Evolutionary conservation across 2,329 filamentous ascomycete genomes (phyloP), one percentile per base, ranked within the genome.

Genomic region (Phaeosphaeria sp.): DNA sequence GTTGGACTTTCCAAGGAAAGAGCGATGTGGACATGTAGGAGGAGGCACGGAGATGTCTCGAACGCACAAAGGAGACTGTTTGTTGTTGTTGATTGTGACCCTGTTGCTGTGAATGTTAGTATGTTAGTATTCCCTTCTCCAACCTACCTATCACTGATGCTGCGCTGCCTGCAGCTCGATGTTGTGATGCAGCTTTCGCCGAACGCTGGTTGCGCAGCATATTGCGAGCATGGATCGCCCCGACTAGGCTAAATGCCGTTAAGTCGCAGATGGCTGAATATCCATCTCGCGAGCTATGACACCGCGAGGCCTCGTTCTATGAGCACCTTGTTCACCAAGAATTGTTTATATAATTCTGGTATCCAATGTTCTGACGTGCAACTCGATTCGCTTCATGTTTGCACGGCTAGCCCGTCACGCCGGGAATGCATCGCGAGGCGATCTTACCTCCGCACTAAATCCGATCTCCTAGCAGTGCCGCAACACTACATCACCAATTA

Each of bases 11-110:
- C 42, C 55, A 33, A 45, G 61, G 61, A 62, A 63, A 61, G 65
- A 71, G 59, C 52, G 61, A 60, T 51, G 47, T 60, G 60, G 44
- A 64, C 63, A 66, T 67, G 58, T 59, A 63, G 55, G 51, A 63
- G 45, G 48, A 45, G 53, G 56, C 58, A 65, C 53, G 54, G 27
- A 52, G 22, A 42, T 24, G 49, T 54, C 52, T 57, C 27, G 46
- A 53, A 48, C 27, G 9, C 30, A 49, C 47, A 27, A 49, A 48
- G 51, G 15, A 27, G 52, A 40, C 21, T 43, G 45, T 21, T n/a
- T 44, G 6, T n/a, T 36, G 42, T 44, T 22, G 42, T 20, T 21
- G n/a, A 15, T 44, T 20, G 3, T 44, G 6, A 21, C 11, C 18
- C 17, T 44, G 42, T 46, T 21, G 25, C 46, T 49, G 46, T 20